These are phyloP conservation scores for Fusarium austroafricanum DNA, from an alignment of 2,329 filamentous ascomycete species.

Conservation along the genomic window DNA sequence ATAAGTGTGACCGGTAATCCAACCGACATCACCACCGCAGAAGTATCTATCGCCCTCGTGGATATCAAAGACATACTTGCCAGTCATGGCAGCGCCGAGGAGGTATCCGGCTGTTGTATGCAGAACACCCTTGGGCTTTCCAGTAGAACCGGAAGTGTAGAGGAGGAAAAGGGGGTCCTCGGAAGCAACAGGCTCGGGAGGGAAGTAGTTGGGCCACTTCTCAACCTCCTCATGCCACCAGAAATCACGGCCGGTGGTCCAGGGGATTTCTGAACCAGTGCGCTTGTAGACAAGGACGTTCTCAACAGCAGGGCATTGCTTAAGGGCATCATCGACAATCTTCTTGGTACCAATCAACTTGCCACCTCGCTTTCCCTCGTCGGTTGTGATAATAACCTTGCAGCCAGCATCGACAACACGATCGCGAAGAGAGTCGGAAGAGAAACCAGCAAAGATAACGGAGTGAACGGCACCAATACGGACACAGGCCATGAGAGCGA, in stretches of 20 bases:
- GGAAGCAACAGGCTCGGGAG: constrained; percentile 88
- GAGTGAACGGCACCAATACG: constrained; percentile 97
- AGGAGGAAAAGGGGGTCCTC: constrained; percentile 98
- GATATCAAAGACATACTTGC: constrained; percentile 99
- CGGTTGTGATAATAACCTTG: constrained; percentile 95
- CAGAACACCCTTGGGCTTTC: constrained; percentile 99
- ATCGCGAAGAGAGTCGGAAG: constrained; percentile 93
- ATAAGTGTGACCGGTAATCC: constrained; percentile 99
- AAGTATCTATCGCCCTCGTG: constrained; percentile 95
- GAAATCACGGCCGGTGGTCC: constrained; percentile 86
- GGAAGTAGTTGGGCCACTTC: constrained; percentile 93
- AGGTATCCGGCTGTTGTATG: constrained; percentile 97
- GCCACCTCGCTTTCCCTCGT: constrained; percentile 97
- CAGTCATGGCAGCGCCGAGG: constrained; percentile 90
- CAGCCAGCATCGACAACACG: constrained; percentile 91
- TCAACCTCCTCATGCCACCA: constrained; percentile 99
- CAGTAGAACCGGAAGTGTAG: constrained; percentile 97
- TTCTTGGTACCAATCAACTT: constrained; percentile 99
- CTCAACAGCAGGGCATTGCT: constrained; percentile 90
- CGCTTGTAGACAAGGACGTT: constrained; percentile 94
- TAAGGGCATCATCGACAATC: constrained; percentile 97
- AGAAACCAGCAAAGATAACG: constrained; percentile 98
- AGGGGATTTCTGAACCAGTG: constrained; percentile 91
- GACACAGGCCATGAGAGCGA: constrained; percentile 89
- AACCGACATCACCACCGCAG: constrained; percentile 97